Base-by-base conservation (phyloP, 768 basidiomycete species). In the Megacollybia marginata region DNA sequence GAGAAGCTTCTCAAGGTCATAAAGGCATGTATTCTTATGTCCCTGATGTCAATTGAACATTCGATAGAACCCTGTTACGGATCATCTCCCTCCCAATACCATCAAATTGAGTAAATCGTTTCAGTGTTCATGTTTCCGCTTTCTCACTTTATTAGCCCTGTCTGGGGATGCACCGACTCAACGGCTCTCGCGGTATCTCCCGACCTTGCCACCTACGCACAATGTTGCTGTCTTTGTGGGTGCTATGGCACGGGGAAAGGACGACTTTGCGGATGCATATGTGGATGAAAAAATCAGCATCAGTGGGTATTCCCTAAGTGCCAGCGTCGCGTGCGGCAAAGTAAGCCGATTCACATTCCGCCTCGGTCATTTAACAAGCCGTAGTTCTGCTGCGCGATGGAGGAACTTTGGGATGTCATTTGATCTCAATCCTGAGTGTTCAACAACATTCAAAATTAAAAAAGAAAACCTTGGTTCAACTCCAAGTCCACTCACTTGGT, bases 261-360 rank as follows among this genome's bases (percentile, higher is more conserved):
- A 99, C 57, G 91, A 95, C 69, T 99, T 99, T 70, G 96, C 96
- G 12, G 96, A 99, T 67, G 86, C 80, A 19, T 72, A 88, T 56
- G 88, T 97, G 0, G 96, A 99, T 62, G 85, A 95, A 68, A 99
- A 99, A 71, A 92, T 98, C 58, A 83, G 90, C 54, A 92, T 99
- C 67, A 93, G 90, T 59, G 85, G 96, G 58, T 99, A 94, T 68
- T 79, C 91, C 2, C 69, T 96, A 44, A 94, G 91, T 59, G 93
- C 93, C 20, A 85, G 85, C 47, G 94, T 97, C 23, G 94, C 95
- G 16, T 98, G 95, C 61, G 95, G 95, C 53, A 97, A 97, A 81
- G 94, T 95, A 60, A 57, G 84, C n/a, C 57, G 20, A 19, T 42
- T 36, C 15, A 53, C 32, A 10, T 34, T 16, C 7, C 13, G 57